Conservation (phyloP, 2,329 filamentous ascomycete species). For the Aspergillus caelatus region DNA sequence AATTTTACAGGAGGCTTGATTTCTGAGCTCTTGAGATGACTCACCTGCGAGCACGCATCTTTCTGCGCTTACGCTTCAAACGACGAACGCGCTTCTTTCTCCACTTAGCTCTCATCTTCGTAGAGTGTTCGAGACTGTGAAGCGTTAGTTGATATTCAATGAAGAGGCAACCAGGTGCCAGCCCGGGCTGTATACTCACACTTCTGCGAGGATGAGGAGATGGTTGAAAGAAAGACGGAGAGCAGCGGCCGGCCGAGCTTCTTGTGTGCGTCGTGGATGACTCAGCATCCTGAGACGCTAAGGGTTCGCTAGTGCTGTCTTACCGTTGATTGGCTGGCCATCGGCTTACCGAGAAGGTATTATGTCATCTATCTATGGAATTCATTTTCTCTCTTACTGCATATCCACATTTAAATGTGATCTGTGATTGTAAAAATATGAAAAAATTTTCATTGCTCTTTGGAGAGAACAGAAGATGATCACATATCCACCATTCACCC, state of each 20-base stretch:
- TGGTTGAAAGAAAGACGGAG: constrained; percentile 45
- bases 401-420: background rate
- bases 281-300: constrained; percentile 36
- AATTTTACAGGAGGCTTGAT: background rate
- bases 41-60: constrained; percentile 97
- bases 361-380: constrained; percentile 13
- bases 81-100: constrained; percentile 99
- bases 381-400: background rate
- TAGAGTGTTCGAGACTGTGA: constrained; percentile 39
- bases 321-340: constrained; percentile 20
- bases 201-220: constrained; percentile 50
- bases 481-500: background rate
- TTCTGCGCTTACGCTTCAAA: constrained; percentile 99
- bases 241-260: constrained; percentile 33
- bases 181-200: constrained; percentile 33
- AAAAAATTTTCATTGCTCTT: background rate
- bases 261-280: constrained; percentile 47
- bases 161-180: constrained; percentile 5
- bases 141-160: constrained; percentile 21
- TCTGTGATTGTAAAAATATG: background rate
- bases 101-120: constrained; percentile 92
- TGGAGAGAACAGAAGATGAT: background rate
- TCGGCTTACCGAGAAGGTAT: constrained; percentile 25
- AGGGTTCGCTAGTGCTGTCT: constrained; percentile 31
- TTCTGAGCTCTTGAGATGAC: constrained; percentile 41